Percentiles rank a stretch among this genome's conserved stretches.
phyloP scores from a whole-genome alignment of 306 rosid species.

The Cyclanthera cordifolia region DNA sequence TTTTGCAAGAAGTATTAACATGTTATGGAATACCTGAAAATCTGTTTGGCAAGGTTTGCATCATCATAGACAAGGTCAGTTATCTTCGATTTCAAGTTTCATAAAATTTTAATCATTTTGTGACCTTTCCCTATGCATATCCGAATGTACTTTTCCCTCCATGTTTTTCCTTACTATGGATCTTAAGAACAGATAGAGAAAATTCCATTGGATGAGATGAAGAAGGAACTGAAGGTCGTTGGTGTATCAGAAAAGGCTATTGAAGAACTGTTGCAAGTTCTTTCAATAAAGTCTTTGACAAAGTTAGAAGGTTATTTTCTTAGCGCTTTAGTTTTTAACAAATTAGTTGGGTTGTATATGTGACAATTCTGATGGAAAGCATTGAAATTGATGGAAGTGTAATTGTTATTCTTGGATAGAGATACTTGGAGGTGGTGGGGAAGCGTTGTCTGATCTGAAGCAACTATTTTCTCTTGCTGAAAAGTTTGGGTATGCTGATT shows the following conservation, averaged over 20 bases:
- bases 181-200: slow-evolving; percentile 56
- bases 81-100: slow-evolving; percentile 15
- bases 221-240: slow-evolving; percentile 48
- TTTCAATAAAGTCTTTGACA: slow-evolving; percentile 76
- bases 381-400: slow-evolving; percentile 3
- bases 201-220: slow-evolving; percentile 69
- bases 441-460: slow-evolving; percentile 76
- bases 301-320: slow-evolving; percentile 65
- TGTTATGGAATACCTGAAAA: slow-evolving; percentile 54
- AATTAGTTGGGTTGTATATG: background rate
- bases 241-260: slow-evolving; percentile 71
- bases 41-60: slow-evolving; percentile 82
- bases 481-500: slow-evolving; percentile 77
- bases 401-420: slow-evolving; percentile 36
- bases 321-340: background rate
- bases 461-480: slow-evolving; percentile 79
- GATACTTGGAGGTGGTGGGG: slow-evolving; percentile 59
- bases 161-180: background rate
- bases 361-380: background rate
- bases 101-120: background rate
- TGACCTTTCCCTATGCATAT: background rate
- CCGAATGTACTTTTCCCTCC: background rate
- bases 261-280: slow-evolving; percentile 69
- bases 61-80: slow-evolving; percentile 93
- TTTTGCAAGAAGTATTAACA: slow-evolving; percentile 73